phyloP scores from a whole-genome alignment of 495 filamentous ascomycete species.

The Rhizodiscina lignyota region DNA sequence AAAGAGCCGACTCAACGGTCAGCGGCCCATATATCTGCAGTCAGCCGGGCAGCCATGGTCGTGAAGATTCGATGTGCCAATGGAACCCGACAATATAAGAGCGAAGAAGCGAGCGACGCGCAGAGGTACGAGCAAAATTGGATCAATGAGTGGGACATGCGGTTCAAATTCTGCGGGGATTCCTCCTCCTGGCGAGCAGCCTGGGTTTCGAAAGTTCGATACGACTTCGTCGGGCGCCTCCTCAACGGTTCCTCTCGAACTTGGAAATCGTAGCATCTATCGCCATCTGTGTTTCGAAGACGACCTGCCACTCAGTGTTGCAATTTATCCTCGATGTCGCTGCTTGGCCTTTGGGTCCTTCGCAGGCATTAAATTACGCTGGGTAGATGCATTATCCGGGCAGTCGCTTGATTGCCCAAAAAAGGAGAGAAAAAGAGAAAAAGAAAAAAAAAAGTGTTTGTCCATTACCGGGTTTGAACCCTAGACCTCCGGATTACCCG shows the following conservation, averaged over 20 bases:
- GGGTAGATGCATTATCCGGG: constrained; percentile 46
- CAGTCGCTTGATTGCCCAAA: constrained; percentile 38
- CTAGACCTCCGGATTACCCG: too few species aligned
- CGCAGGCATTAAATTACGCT: constrained; percentile 53
- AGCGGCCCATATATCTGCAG: too few species aligned
- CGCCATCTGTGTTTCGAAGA: constrained; percentile 46
- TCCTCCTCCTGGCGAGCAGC: not conserved
- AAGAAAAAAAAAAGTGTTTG: too few species aligned
- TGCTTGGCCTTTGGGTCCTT: constrained; percentile 58
- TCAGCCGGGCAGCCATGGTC: too few species aligned
- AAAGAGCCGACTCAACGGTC: too few species aligned
- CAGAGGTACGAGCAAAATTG: not conserved
- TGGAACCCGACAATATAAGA: too few species aligned
- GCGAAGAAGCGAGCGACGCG: too few species aligned
- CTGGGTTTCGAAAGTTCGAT: too few species aligned
- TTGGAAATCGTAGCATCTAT: constrained; percentile 27
- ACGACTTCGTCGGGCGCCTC: too few species aligned
- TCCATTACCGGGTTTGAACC: too few species aligned
- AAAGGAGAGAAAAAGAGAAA: too few species aligned
- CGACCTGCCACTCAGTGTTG: constrained; percentile 48
- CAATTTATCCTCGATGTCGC: constrained; percentile 49
- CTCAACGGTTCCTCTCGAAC: constrained; percentile 8
- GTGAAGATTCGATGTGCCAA: too few species aligned
- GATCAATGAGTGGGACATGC: constrained; percentile 12
- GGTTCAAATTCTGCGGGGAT: not conserved